These are phyloP conservation scores for Camelina hispida DNA, from an alignment of 345 rosid genomes.

Conservation along the genomic window DNA sequence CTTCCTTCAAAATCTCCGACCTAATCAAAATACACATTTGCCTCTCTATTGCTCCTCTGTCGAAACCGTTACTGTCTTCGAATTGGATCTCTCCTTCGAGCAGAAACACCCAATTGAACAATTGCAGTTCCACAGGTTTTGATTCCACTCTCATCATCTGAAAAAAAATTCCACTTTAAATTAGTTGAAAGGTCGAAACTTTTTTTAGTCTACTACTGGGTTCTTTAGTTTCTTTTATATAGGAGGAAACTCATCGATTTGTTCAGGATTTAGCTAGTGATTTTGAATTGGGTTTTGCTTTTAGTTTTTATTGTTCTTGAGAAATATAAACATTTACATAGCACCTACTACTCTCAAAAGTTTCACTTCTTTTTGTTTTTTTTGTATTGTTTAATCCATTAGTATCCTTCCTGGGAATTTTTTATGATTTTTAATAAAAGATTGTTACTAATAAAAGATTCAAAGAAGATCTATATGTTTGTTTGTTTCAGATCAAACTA, in stretches of 20 bases:
- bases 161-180: constrained; percentile 1
- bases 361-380: constrained; percentile 1
- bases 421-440: constrained; percentile 22
- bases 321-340: constrained; percentile 10
- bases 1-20: constrained; percentile 22
- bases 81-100: constrained; percentile 21
- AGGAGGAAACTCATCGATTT: not conserved
- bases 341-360: constrained; percentile 22
- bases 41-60: not conserved
- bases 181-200: constrained; percentile 23
- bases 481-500: constrained; percentile 26
- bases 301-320: not conserved
- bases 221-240: not conserved
- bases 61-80: constrained; percentile 16
- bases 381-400: constrained; percentile 5
- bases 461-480: constrained; percentile 42
- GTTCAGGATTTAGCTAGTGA: not conserved
- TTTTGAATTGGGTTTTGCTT: constrained; percentile 26
- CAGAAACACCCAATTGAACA: constrained; percentile 3
- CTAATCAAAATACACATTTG: not conserved
- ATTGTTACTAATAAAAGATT: constrained; percentile 46
- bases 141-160: constrained; percentile 12
- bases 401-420: constrained; percentile 1
- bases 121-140: constrained; percentile 29
- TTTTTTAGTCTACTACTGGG: not conserved